Percentiles rank a stretch among this genome's conserved stretches.
Conservation (phyloP, 2,329 filamentous ascomycete species). For the Cladophialophora yegresii region DNA sequence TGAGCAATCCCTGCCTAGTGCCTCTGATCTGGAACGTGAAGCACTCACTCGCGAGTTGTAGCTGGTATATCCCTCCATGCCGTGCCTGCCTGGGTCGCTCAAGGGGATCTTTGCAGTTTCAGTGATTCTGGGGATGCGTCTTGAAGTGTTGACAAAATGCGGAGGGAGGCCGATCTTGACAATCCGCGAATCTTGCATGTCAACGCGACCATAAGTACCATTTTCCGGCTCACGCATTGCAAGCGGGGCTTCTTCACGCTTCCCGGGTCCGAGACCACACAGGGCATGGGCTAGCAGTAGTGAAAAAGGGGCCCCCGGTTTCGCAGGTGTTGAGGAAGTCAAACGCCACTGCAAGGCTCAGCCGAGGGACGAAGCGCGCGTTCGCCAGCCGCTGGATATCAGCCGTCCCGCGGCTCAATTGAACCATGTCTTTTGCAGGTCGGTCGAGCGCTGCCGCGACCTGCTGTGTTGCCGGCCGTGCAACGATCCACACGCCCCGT, state of each 20-base stretch:
- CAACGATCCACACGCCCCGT: background rate
- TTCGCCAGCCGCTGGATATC: background rate
- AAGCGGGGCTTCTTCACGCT: background rate
- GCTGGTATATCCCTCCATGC: slow-evolving; percentile 6
- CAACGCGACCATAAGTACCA: background rate
- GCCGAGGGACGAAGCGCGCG: background rate
- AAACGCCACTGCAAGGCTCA: background rate
- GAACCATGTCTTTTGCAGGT: background rate
- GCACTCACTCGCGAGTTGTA: slow-evolving; percentile 1
- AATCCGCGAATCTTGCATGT: background rate
- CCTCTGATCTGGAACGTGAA: background rate
- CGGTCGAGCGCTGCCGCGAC: background rate
- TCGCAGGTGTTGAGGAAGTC: background rate
- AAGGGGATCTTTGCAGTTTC: background rate
- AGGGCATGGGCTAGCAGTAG: background rate
- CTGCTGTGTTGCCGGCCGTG: background rate
- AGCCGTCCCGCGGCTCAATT: background rate
- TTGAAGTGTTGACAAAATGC: background rate
- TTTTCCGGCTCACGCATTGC: background rate
- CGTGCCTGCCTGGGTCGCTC: background rate
- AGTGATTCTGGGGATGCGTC: background rate
- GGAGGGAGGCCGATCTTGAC: background rate
- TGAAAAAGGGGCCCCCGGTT: background rate
- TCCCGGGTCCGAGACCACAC: background rate
- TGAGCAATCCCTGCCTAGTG: background rate